Evolutionary conservation across 108 stramenopile genomes (phyloP), one percentile per base, ranked within the genome.

Genomic region (Aureococcus anophagefferens): DNA sequence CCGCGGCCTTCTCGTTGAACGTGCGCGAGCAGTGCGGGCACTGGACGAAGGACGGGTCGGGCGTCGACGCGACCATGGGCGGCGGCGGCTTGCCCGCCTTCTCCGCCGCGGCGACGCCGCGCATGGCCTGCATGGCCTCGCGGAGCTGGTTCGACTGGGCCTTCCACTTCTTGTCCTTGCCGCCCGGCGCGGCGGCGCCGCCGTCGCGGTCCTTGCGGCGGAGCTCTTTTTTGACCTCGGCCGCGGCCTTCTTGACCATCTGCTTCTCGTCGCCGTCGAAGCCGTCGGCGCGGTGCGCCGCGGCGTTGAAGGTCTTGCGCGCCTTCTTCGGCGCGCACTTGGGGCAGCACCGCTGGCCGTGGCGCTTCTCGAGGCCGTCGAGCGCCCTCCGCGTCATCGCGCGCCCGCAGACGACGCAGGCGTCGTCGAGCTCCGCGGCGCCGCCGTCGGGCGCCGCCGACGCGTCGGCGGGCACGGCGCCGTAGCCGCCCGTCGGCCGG

Each of bases 1-100:
- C 73, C 11, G 73, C 73, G 29, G 73, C 73, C 5, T 46, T 68
- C 4, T 67, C 15, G 35, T 74, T 74, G 66, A 74, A 74, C 3
- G 4, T 11, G 5, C 73, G 37, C 14, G 0, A 0, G 51, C 73
- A 74, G 46, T 74, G 35, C 32, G 73, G 73, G 35, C 73, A 74
- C 0, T 14, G 35, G n/a, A 74, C 36, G n/a, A 74, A 33, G 1
- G 73, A 74, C 37, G 67, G 44, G 73, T 74, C 73, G 11, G 66
- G 66, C 13, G 67, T 66, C 28, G 45, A 1, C 40, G 45, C 15
- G 15, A 68, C 29, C 15, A 4, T 3, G 11, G 66, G 73, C 32
- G 71, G 71, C 34, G 67, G 31, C 5, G 73, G 73, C 30, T 30
- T 65, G 21, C 73, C 73, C 33, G 5, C 16, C 30, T 40, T 65